A percentile compares a stretch with the other conserved stretches of the same genome.
Evolutionary conservation across 148 eudicot genomes (phyloP).

Genomic region (Tetragonia tetragonoides): DNA sequence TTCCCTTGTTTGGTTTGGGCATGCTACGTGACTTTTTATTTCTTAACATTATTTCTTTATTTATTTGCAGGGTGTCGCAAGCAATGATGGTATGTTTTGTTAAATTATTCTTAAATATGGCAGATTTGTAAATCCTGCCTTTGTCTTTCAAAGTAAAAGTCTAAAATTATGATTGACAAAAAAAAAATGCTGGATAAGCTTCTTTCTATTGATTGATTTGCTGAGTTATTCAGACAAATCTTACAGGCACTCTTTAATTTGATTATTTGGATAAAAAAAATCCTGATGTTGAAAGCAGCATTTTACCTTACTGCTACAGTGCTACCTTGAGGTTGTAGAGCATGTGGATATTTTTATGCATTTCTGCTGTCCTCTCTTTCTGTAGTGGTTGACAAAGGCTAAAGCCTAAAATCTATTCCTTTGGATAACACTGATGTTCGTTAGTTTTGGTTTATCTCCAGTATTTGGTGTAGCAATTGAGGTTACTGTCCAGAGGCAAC

Average conservation of each 20-base stretch:
- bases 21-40: slow-evolving; percentile 12
- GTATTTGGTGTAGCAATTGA: slow-evolving; percentile 91
- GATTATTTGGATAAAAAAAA: neutral
- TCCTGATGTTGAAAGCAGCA: neutral
- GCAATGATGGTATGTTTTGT: slow-evolving; percentile 66
- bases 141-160: too few relatives aligned
- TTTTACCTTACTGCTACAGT: neutral
- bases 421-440: neutral
- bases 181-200: too few relatives aligned
- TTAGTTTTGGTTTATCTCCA: slow-evolving; percentile 24
- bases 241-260: neutral
- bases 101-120: too few relatives aligned
- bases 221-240: neutral
- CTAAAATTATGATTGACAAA: too few relatives aligned
- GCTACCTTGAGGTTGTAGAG: too few relatives aligned
- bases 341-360: too few relatives aligned
- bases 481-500: slow-evolving; percentile 74
- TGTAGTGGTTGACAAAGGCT: neutral
- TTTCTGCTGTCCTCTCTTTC: neutral
- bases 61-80: slow-evolving; percentile 86
- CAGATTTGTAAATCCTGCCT: too few relatives aligned
- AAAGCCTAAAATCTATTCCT: neutral
- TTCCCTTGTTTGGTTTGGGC: neutral
- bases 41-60: slow-evolving; percentile 24
- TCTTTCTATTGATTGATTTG: too few relatives aligned